These are phyloP conservation scores for Ustilago lituana DNA, from an alignment of 1,284 basidiomycete species.

Conservation along the genomic window DNA sequence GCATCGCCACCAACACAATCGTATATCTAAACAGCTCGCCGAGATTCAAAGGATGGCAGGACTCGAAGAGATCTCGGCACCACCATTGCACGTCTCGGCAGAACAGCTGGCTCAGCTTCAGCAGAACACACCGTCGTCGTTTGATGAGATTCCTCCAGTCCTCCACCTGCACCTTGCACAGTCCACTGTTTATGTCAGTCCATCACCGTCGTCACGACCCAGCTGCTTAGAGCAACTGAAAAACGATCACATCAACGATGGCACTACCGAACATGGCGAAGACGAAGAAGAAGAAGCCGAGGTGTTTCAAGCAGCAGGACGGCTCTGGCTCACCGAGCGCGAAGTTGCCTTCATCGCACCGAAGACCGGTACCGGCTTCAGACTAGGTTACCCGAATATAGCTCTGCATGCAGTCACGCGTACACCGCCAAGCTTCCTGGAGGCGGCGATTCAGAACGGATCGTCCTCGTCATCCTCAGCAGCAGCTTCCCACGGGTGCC, in stretches of 20 bases:
- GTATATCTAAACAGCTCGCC: neutral
- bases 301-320: constrained; percentile 25
- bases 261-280: neutral
- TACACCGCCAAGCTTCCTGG: constrained; percentile 49
- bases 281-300: constrained; percentile 16
- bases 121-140: constrained; percentile 50
- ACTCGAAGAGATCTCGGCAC: constrained; percentile 24
- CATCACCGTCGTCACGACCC: constrained; percentile 31
- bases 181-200: constrained; percentile 38
- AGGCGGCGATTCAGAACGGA: neutral
- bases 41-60: neutral
- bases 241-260: neutral
- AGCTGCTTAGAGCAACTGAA: constrained; percentile 21
- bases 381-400: constrained; percentile 54
- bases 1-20: constrained; percentile 2
- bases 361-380: constrained; percentile 42
- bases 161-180: constrained; percentile 27
- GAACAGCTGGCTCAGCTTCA: constrained; percentile 25
- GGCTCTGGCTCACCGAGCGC: constrained; percentile 54
- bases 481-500: constrained; percentile 35
- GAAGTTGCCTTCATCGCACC: constrained; percentile 52
- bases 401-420: constrained; percentile 63
- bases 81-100: constrained; percentile 24
- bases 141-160: constrained; percentile 29
- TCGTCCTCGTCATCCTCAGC: constrained; percentile 6